Conservation (phyloP, 331 rosid genomes). For the Malus hybrid region DNA sequence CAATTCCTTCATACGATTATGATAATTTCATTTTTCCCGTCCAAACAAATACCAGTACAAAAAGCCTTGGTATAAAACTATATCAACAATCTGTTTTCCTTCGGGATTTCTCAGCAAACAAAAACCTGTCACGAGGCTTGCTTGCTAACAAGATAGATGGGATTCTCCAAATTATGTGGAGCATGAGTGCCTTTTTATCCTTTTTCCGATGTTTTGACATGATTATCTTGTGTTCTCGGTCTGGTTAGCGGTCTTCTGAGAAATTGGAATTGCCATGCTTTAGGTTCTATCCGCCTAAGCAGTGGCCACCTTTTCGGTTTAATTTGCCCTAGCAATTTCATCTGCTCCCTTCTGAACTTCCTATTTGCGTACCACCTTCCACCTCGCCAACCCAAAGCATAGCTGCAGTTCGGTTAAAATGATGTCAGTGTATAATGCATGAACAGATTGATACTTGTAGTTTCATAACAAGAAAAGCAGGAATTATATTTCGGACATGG, state of each 20-base stretch:
- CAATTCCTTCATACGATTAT: neutral
- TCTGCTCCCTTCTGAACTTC: constrained; percentile 75
- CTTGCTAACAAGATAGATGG: constrained; percentile 5
- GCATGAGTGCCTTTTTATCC: constrained; percentile 26
- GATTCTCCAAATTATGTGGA: constrained; percentile 16
- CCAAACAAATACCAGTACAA: neutral
- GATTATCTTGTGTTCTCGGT: constrained; percentile 28
- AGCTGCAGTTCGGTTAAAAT: constrained; percentile 39
- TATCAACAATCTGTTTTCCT: neutral
- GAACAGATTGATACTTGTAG: neutral
- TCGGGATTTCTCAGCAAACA: neutral
- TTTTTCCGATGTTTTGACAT: constrained; percentile 30
- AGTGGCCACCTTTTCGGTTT: constrained; percentile 68
- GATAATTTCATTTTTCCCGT: neutral
- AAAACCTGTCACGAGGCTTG: neutral
- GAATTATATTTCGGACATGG: neutral
- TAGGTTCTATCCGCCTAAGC: constrained; percentile 51
- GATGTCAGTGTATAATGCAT: neutral
- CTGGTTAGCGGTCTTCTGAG: constrained; percentile 39
- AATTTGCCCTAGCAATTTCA: constrained; percentile 66
- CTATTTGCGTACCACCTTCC: constrained; percentile 68
- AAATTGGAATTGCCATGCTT: constrained; percentile 47
- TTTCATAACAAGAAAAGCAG: neutral
- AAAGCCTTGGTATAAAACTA: neutral
- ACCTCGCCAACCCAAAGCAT: constrained; percentile 91